These are phyloP conservation scores for Triticum aestivum DNA, from an alignment of 176 grass and related monocot species.

Conservation along the genomic window IWGSC_CS_RefSeq_v2.1 NC_057798.1:201516603-201517102, in stretches of 20 bases:
- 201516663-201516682: not conserved
- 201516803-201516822: not conserved
- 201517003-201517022: constrained; percentile 21
- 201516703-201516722: not conserved
- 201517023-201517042: constrained; percentile 25
- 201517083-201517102: not conserved
- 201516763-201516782: not conserved
- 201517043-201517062: constrained; percentile 22
- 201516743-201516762: not conserved
- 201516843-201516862: not conserved
- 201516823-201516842: constrained; percentile 7
- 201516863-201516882: not conserved
- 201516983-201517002: constrained; percentile 25
- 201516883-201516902: not conserved
- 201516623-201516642: not conserved
- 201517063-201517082: not conserved
- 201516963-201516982: not conserved
- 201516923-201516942: not conserved
- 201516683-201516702: not conserved
- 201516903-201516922: not conserved
- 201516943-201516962: constrained; percentile 13
- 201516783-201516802: constrained; percentile 1
- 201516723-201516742: not conserved
- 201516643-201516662: not conserved
- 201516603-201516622: not conserved